Base-by-base conservation (phyloP, 108 stramenopile species). In the Nitzschia sp. region DNA sequence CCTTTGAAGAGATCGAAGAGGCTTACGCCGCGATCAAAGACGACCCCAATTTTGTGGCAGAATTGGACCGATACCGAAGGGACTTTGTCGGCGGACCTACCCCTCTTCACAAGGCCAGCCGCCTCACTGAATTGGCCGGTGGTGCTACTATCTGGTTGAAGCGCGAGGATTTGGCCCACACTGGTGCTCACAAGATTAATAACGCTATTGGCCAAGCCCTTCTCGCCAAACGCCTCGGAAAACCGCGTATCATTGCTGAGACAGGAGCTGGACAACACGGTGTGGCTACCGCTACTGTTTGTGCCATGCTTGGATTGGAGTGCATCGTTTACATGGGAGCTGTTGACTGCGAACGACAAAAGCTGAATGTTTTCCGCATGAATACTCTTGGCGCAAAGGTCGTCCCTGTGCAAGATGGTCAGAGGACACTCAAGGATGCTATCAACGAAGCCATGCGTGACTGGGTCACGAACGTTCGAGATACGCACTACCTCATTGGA, bases 381-480 rank as follows among this genome's bases (percentile, higher is more conserved):
- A 96, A 96, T 61, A 94, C 96, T 25, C 85, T 98, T 31, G 97
- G 97, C 45, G 97, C 96, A 9, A 96, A 89, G 80, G 96, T 96
- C 34, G 90, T 96, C 9, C 93, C 96, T 15, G 97, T 98, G n/a
- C 61, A 85, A 53, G 83, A 81, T 59, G 97, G 97, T 53, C 87
- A 91, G 66, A 66, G 84, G 36, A 98, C 96, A 15, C 75, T 98
- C 38, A 98, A 98, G 86, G 97, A 98, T 73, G 97, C 97, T 58
- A 96, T 98, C 83, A 98, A 97, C 72, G 97, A 98, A 80, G 97
- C 96, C 38, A 96, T 98, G 95, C 86, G 96, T 23, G 97, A 98
- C 80, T 98, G 96, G 96, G 96, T 98, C 5, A 97, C 97, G 50
- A 98, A 97, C 61, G 96, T 98, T 21, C 85, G 92, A 46, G 78